Percentiles rank a stretch among this genome's conserved stretches.
Conservation (phyloP, 2,329 filamentous ascomycete genomes). For the Cryphonectria carpinicola region DNA sequence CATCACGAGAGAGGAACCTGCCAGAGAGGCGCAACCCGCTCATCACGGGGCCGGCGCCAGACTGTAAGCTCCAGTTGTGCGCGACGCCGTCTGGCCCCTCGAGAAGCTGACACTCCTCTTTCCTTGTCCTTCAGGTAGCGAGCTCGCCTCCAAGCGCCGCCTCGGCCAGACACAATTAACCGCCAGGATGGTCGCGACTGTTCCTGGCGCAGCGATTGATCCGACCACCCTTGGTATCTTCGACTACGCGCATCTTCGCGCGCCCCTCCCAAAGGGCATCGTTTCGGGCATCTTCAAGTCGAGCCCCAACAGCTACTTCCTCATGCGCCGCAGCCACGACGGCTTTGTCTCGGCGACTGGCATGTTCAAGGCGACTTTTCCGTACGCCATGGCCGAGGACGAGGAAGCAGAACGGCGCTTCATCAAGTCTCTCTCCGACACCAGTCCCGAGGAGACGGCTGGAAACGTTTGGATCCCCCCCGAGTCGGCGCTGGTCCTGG, state of each 20-base stretch:
- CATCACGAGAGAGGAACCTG: slow-evolving; percentile 30
- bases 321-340: slow-evolving; percentile 89
- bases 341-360: slow-evolving; percentile 84
- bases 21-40: slow-evolving; percentile 59
- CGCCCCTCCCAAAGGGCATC: slow-evolving; percentile 88
- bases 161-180: slow-evolving; percentile 91
- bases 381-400: slow-evolving; percentile 72
- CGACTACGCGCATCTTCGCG: slow-evolving; percentile 94
- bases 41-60: slow-evolving; percentile 55
- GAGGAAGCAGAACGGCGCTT: slow-evolving; percentile 79
- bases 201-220: slow-evolving; percentile 72
- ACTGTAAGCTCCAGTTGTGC: slow-evolving; percentile 44
- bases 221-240: slow-evolving; percentile 78
- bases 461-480: slow-evolving; percentile 97
- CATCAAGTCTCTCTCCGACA: slow-evolving; percentile 80
- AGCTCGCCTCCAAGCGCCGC: slow-evolving; percentile 81
- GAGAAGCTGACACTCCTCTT: slow-evolving; percentile 24
- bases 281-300: slow-evolving; percentile 91
- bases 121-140: slow-evolving; percentile 57
- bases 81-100: neutral
- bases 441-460: slow-evolving; percentile 88
- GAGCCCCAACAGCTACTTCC: slow-evolving; percentile 89
- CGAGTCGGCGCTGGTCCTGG: slow-evolving; percentile 76
- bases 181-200: slow-evolving; percentile 77
- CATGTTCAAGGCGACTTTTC: slow-evolving; percentile 92